Conservation (phyloP, 805 yeast species). For the Suhomyces xylopsoci region DNA sequence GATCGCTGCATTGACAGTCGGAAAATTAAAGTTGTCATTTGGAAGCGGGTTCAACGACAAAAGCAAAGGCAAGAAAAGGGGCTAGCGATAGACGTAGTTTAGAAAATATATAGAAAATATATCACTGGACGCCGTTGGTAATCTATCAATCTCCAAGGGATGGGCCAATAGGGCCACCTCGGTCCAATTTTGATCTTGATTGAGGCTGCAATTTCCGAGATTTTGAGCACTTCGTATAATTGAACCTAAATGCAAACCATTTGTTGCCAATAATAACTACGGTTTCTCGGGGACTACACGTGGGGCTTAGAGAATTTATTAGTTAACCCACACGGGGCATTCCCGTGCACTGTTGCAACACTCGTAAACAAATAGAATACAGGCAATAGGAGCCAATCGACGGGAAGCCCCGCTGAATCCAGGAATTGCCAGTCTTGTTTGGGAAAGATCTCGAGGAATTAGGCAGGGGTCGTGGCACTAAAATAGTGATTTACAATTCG, state of each 20-base stretch:
- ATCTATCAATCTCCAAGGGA: background rate
- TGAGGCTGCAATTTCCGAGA: background rate
- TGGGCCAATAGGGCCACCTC: background rate
- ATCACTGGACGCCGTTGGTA: background rate
- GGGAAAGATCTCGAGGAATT: background rate
- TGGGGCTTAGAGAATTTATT: background rate
- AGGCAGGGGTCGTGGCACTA: background rate
- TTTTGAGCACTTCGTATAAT: background rate
- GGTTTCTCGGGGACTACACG: background rate
- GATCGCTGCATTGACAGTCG: slow-evolving; percentile 64
- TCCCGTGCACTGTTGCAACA: background rate
- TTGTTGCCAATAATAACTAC: background rate
- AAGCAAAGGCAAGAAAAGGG: background rate
- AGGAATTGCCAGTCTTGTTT: background rate
- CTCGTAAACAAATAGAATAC: background rate
- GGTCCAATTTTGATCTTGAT: no score
- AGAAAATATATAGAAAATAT: background rate
- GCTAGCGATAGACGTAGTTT: background rate
- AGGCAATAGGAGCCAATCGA: background rate
- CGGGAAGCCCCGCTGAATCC: background rate
- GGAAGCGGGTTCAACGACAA: background rate
- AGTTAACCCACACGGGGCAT: background rate
- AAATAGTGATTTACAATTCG: background rate
- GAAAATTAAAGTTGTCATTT: slow-evolving; percentile 62
- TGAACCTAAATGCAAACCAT: background rate